A percentile compares a stretch with the other conserved stretches of the same genome.
Evolutionary conservation across 2,329 filamentous ascomycete species (phyloP).

Genomic region (Colletotrichum sansevieriae): DNA sequence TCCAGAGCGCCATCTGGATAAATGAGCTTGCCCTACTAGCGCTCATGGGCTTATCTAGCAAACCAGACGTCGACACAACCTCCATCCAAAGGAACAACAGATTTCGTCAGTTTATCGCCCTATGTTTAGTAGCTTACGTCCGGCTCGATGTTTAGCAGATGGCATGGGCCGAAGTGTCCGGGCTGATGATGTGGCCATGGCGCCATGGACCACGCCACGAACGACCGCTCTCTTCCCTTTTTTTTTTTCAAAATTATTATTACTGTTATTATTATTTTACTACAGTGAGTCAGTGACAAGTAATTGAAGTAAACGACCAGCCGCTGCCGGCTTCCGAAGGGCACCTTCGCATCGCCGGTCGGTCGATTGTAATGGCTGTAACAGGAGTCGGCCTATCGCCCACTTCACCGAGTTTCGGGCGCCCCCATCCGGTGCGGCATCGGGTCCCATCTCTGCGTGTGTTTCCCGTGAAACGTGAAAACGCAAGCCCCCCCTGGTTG

Average conservation of each 20-base stretch:
- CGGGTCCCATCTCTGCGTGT: slow-evolving; percentile 4
- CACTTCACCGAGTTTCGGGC: slow-evolving; percentile 10
- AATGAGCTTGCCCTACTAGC: not conserved
- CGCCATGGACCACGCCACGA: slow-evolving; percentile 23
- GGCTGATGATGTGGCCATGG: slow-evolving; percentile 34
- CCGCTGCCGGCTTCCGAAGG: slow-evolving; percentile 22
- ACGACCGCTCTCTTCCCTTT: slow-evolving; percentile 4
- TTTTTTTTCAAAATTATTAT: too few relatives aligned
- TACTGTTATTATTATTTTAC: too few relatives aligned
- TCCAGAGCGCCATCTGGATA: slow-evolving; percentile 1
- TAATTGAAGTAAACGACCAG: not conserved
- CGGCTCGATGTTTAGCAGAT: not conserved
- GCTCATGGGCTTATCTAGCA: slow-evolving; percentile 2
- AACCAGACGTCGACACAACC: slow-evolving; percentile 19
- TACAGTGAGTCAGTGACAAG: not conserved
- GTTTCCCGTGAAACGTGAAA: slow-evolving; percentile 15
- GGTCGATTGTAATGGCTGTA: too few relatives aligned
- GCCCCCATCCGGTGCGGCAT: slow-evolving; percentile 16
- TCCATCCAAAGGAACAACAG: not conserved
- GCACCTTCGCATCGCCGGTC: not conserved
- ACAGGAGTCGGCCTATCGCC: too few relatives aligned
- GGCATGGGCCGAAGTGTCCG: slow-evolving; percentile 24
- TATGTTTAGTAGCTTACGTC: slow-evolving; percentile 27
- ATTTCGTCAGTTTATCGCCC: not conserved
- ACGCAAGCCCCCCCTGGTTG: slow-evolving; percentile 4